phyloP scores from a whole-genome alignment of 257 asterid species.

The Thymus mandschuricus region DNA sequence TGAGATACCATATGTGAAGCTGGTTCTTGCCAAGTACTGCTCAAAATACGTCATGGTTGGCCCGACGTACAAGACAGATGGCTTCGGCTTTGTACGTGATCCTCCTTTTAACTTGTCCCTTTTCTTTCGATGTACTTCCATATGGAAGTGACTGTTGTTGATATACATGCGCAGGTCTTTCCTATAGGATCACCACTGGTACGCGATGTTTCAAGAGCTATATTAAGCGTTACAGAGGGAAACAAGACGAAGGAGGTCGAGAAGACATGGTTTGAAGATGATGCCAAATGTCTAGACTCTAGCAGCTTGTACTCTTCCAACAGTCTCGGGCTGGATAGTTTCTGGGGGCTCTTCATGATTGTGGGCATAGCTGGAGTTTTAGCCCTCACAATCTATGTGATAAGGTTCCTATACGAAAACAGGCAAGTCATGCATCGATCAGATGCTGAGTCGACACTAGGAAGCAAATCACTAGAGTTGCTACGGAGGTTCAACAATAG shows the following conservation, averaged over 20 bases:
- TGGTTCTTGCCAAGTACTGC: conserved; percentile 41
- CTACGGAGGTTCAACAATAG: conserved; percentile 34
- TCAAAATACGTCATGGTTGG: conserved; percentile 47
- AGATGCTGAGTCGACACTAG: conserved; percentile 27
- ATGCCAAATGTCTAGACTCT: conserved; percentile 26
- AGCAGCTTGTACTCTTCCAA: conserved; percentile 5
- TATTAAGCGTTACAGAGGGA: conserved; percentile 42
- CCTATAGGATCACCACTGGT: conserved; percentile 53
- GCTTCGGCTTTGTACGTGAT: conserved; percentile 56
- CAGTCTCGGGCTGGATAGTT: conserved; percentile 39
- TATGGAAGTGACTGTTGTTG: too few relatives aligned
- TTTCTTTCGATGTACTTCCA: conserved; percentile 12
- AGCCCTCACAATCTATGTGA: conserved; percentile 31
- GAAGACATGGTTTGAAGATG: conserved; percentile 31
- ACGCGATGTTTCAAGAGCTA: conserved; percentile 47
- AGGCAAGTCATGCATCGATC: conserved; percentile 12
- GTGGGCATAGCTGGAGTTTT: conserved; percentile 31
- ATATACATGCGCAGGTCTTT: conserved; percentile 38
- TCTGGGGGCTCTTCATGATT: conserved; percentile 54
- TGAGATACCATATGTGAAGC: conserved; percentile 48
- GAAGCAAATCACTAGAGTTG: conserved; percentile 25
- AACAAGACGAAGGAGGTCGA: conserved; percentile 30
- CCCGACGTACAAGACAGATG: conserved; percentile 44
- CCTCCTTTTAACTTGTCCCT: conserved; percentile 5
- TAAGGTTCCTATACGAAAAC: conserved; percentile 36